Percentiles rank a stretch among this genome's conserved stretches.
These are phyloP conservation scores for Vitis rupestris DNA, from an alignment of 164 flowering plant species.

Conservation along the genomic window DNA sequence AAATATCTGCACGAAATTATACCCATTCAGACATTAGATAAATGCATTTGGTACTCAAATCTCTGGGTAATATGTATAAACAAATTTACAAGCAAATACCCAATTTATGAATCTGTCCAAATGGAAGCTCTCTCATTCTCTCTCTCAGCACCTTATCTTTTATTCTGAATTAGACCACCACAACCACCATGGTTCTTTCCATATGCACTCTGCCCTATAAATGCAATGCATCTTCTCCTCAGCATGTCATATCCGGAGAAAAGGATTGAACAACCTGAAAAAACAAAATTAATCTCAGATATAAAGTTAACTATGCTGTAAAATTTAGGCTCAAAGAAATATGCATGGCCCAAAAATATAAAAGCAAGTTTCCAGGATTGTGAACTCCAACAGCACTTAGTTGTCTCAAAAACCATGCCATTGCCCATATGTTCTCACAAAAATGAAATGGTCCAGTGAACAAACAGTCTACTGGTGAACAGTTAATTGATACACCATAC, in stretches of 20 bases:
- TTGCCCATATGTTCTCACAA: too few species aligned
- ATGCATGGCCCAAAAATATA: background rate
- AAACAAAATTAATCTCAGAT: background rate
- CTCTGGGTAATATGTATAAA: background rate
- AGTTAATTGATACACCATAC: too few species aligned
- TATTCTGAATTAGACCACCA: slow-evolving; percentile 16
- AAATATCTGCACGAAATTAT: background rate
- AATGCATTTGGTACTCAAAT: background rate
- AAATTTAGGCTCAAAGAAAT: too few species aligned
- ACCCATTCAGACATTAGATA: slow-evolving; percentile 1
- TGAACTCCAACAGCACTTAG: too few species aligned
- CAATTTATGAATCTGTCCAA: slow-evolving; percentile 6
- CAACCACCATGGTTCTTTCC: background rate
- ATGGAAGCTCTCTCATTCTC: slow-evolving; percentile 1
- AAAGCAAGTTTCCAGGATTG: too few species aligned
- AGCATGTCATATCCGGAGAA: slow-evolving; percentile 38
- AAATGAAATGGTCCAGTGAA: too few species aligned
- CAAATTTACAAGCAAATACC: slow-evolving; percentile 20
- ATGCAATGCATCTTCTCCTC: slow-evolving; percentile 31
- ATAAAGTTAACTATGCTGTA: background rate
- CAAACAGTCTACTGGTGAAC: too few species aligned
- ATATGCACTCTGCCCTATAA: slow-evolving; percentile 2
- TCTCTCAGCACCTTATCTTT: slow-evolving; percentile 6
- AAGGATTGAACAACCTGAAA: slow-evolving; percentile 22
- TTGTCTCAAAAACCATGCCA: too few species aligned